Conservation (phyloP, 169 alveolate genomes). For the Cryptosporidium tyzzeri region DNA sequence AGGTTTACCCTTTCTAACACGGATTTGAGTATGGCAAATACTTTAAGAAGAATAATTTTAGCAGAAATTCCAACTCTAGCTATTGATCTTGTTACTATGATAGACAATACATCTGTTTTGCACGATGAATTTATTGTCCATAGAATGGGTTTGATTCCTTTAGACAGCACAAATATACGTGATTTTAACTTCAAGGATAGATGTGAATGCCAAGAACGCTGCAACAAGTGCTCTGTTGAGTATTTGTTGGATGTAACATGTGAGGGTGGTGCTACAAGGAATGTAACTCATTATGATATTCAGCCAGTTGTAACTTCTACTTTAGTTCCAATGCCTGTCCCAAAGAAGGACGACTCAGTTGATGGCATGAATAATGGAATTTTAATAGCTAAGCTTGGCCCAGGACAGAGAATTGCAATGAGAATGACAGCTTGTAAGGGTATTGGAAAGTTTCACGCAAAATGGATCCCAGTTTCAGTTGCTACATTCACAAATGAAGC, state of each 20-base stretch:
- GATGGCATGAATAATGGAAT: slow-evolving; percentile 86
- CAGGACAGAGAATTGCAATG: slow-evolving; percentile 92
- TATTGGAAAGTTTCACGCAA: slow-evolving; percentile 96
- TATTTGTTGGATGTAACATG: slow-evolving; percentile 90
- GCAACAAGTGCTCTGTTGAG: slow-evolving; percentile 92
- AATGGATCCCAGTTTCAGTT: slow-evolving; percentile 96
- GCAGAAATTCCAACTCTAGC: slow-evolving; percentile 97
- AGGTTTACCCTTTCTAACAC: slow-evolving; percentile 89
- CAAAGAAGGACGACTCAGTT: slow-evolving; percentile 76
- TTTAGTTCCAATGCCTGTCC: slow-evolving; percentile 78
- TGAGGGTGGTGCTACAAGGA: slow-evolving; percentile 87
- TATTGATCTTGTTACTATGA: slow-evolving; percentile 93
- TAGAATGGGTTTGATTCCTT: slow-evolving; percentile 95
- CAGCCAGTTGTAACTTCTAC: slow-evolving; percentile 80
- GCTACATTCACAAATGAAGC: slow-evolving; percentile 88
- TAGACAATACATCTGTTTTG: slow-evolving; percentile 93
- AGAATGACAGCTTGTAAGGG: slow-evolving; percentile 95
- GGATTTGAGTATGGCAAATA: slow-evolving; percentile 94
- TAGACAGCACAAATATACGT: slow-evolving; percentile 89
- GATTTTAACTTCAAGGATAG: slow-evolving; percentile 90
- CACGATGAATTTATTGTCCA: slow-evolving; percentile 97
- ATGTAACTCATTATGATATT: slow-evolving; percentile 88
- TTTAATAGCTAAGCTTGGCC: slow-evolving; percentile 92
- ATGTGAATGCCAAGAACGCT: slow-evolving; percentile 92
- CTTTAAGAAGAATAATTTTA: slow-evolving; percentile 93